Conservation (phyloP, 768 basidiomycete genomes). For the Royoungia palumana region DNA sequence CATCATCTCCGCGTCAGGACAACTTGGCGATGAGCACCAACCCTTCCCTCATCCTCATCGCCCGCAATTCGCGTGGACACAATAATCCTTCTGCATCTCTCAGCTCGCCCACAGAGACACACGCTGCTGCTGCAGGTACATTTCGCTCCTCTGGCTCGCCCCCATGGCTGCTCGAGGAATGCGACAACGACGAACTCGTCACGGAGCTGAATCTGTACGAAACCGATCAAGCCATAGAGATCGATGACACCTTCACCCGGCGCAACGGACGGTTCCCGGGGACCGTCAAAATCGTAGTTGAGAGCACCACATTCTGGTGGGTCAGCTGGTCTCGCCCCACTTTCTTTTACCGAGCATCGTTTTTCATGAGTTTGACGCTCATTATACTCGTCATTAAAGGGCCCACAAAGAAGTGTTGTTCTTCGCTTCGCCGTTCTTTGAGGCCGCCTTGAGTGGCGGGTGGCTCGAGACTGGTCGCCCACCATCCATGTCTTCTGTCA, state of each 20-base stretch:
- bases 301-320: constrained; percentile 87
- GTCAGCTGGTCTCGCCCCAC: constrained; percentile 24
- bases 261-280: constrained; percentile 65
- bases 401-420: constrained; percentile 88
- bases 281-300: constrained; percentile 87
- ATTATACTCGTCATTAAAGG: constrained; percentile 40
- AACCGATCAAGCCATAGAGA: constrained; percentile 69
- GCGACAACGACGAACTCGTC: constrained; percentile 64
- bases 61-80: constrained; percentile 74
- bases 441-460: constrained; percentile 84
- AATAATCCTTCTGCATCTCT: constrained; percentile 77
- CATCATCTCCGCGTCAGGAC: background rate
- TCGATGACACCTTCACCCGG: constrained; percentile 76
- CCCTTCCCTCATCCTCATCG: constrained; percentile 86
- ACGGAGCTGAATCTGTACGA: constrained; percentile 67
- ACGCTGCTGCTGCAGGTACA: constrained; percentile 81
- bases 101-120: constrained; percentile 83
- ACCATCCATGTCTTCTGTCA: constrained; percentile 74
- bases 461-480: constrained; percentile 90
- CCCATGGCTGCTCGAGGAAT: constrained; percentile 76
- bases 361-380: constrained; percentile 4
- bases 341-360: background rate
- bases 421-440: constrained; percentile 94
- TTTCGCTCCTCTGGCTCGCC: constrained; percentile 80
- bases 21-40: constrained; percentile 38